Percentiles rank a stretch among this genome's conserved stretches.
These are phyloP conservation scores for Salix brachista DNA, from an alignment of 345 rosid species.

Conservation along the genomic window DNA sequence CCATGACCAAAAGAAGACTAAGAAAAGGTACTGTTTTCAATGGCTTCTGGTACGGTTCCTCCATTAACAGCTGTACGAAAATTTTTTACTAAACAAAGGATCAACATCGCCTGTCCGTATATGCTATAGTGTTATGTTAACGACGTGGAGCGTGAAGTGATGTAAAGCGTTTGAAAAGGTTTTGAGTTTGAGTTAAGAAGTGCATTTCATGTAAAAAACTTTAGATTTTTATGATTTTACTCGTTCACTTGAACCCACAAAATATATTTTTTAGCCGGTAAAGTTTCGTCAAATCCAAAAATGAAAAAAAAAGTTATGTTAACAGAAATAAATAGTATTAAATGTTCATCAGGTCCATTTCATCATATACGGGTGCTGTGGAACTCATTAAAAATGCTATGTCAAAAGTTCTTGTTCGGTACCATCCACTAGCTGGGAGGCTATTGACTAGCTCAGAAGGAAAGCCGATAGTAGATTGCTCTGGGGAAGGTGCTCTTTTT, in stretches of 20 bases:
- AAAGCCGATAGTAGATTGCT: slow-evolving; percentile 70
- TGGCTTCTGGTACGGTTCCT: neutral
- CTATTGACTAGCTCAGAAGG: slow-evolving; percentile 67
- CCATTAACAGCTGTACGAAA: neutral
- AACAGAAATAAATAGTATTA: slow-evolving; percentile 1
- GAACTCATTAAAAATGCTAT: slow-evolving; percentile 57
- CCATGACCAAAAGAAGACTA: neutral
- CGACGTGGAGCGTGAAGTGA: neutral
- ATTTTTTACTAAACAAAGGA: neutral
- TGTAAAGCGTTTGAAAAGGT: too few species aligned
- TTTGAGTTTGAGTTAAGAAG: accelerated
- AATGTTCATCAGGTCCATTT: neutral
- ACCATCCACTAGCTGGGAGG: slow-evolving; percentile 74
- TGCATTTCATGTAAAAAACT: too few species aligned
- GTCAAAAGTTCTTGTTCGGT: slow-evolving; percentile 58
- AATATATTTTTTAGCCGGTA: accelerated
- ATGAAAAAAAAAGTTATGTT: too few species aligned
- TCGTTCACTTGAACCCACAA: accelerated
- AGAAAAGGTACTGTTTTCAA: neutral
- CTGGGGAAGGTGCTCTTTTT: slow-evolving; percentile 77
- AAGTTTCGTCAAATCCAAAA: too few species aligned
- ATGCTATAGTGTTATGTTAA: slow-evolving; percentile 20
- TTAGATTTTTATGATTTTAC: accelerated
- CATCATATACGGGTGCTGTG: slow-evolving; percentile 48
- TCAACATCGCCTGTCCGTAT: slow-evolving; percentile 23